A percentile compares a stretch with the other conserved stretches of the same genome.
Evolutionary conservation across 2,329 filamentous ascomycete species (phyloP).

Genomic region (Coniochaeta hoffmannii): DNA sequence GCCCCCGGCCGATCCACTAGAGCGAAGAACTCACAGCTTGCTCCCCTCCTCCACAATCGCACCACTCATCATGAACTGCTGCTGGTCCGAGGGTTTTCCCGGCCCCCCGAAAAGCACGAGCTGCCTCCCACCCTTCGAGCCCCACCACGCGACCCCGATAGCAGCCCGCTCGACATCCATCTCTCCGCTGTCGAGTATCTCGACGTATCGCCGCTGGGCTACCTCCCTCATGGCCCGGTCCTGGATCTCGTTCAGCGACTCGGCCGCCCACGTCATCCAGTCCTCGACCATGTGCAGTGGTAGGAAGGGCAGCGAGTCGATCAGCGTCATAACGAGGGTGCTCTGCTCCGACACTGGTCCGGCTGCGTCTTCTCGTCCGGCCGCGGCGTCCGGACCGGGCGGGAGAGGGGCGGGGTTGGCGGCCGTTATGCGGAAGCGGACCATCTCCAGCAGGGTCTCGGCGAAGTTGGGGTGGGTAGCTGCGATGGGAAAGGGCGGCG

Average conservation of each 20-base stretch:
- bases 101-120: conserved; percentile 31
- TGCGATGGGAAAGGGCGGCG: conserved; percentile 70
- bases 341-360: conserved; percentile 65
- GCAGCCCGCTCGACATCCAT: conserved; percentile 81
- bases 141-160: conserved; percentile 83
- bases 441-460: conserved; percentile 72
- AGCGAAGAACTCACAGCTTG: conserved; percentile 23
- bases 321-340: conserved; percentile 65
- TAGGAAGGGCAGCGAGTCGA: conserved; percentile 72
- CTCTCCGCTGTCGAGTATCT: conserved; percentile 71
- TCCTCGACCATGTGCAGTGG: conserved; percentile 65
- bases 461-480: conserved; percentile 69
- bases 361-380: conserved; percentile 21
- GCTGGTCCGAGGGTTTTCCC: conserved; percentile 14
- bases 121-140: conserved; percentile 47
- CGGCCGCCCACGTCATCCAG: conserved; percentile 69
- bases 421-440: conserved; percentile 57
- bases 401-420: conserved; percentile 35
- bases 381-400: conserved; percentile 12
- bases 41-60: conserved; percentile 32
- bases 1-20: background rate
- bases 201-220: conserved; percentile 69
- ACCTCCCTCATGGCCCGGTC: conserved; percentile 55
- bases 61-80: conserved; percentile 45
- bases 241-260: conserved; percentile 56